Conservation (phyloP, 2,329 filamentous ascomycete genomes). For the Pseudofabraea citricarpa region DNA sequence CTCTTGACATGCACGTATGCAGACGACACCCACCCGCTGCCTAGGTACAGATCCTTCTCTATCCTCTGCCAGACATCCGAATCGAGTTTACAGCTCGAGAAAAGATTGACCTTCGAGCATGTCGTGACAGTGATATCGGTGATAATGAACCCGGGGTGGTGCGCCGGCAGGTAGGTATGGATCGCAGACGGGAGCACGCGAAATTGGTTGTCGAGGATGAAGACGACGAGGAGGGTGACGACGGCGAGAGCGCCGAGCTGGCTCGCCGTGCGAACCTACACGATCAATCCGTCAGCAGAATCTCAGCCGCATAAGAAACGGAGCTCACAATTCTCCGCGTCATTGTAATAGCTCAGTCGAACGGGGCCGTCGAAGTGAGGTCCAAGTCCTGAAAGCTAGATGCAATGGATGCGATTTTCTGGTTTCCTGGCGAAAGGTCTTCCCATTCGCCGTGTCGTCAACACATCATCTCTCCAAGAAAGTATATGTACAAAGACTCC, state of each 20-base stretch:
- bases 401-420: too few relatives aligned
- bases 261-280: constrained; percentile 40
- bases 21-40: constrained; percentile 56
- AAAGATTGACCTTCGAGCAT: constrained; percentile 57
- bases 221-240: constrained; percentile 51
- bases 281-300: too few relatives aligned
- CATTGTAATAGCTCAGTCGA: too few relatives aligned
- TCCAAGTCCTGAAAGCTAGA: too few relatives aligned
- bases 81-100: constrained; percentile 57
- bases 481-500: too few relatives aligned
- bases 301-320: too few relatives aligned
- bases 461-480: too few relatives aligned
- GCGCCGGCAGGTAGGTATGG: constrained; percentile 62
- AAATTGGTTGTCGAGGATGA: constrained; percentile 65
- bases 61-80: constrained; percentile 57
- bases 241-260: constrained; percentile 28
- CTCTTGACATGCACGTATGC: constrained; percentile 66
- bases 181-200: constrained; percentile 63
- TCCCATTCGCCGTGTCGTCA: too few relatives aligned
- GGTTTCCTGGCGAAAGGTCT: too few relatives aligned
- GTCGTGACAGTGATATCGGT: constrained; percentile 64
- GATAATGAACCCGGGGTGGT: constrained; percentile 64
- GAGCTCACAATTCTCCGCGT: too few relatives aligned
- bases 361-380: too few relatives aligned
- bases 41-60: constrained; percentile 68